Evolutionary conservation across 2,329 filamentous ascomycete species (phyloP).

Genomic region (Capronia epimyces): DNA sequence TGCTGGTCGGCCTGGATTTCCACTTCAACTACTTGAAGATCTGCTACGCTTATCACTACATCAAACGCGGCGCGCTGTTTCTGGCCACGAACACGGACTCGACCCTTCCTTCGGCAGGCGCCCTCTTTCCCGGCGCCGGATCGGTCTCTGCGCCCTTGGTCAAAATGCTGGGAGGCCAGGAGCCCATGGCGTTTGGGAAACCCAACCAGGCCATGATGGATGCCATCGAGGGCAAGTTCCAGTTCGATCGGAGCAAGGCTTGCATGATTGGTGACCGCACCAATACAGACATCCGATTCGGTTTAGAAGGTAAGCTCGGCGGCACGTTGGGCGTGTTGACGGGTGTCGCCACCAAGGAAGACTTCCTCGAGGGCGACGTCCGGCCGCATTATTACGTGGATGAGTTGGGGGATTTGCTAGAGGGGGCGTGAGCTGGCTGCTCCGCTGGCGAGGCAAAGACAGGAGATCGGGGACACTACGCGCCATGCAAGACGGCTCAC

Average conservation of each 20-base stretch:
- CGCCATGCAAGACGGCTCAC: background rate
- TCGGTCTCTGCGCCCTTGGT: slow-evolving; percentile 71
- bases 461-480: background rate
- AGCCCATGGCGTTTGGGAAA: slow-evolving; percentile 80
- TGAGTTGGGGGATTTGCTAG: slow-evolving; percentile 68
- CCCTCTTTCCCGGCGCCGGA: slow-evolving; percentile 87
- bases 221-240: slow-evolving; percentile 91
- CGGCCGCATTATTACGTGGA: slow-evolving; percentile 81
- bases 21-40: slow-evolving; percentile 95
- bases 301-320: slow-evolving; percentile 81
- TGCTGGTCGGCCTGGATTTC: slow-evolving; percentile 86
- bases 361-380: slow-evolving; percentile 69
- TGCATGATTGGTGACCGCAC: slow-evolving; percentile 96
- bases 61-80: slow-evolving; percentile 73
- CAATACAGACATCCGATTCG: slow-evolving; percentile 95
- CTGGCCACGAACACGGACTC: slow-evolving; percentile 91
- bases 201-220: slow-evolving; percentile 99
- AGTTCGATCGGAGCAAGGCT: slow-evolving; percentile 73
- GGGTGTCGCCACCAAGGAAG: slow-evolving; percentile 75
- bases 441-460: background rate
- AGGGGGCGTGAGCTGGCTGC: slow-evolving; percentile 2
- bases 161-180: slow-evolving; percentile 57
- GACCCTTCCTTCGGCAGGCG: slow-evolving; percentile 73
- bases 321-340: slow-evolving; percentile 88
- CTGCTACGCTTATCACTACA: slow-evolving; percentile 76